phyloP scores from a whole-genome alignment of 345 rosid species.

The Raphanus raphanistrum region DNA sequence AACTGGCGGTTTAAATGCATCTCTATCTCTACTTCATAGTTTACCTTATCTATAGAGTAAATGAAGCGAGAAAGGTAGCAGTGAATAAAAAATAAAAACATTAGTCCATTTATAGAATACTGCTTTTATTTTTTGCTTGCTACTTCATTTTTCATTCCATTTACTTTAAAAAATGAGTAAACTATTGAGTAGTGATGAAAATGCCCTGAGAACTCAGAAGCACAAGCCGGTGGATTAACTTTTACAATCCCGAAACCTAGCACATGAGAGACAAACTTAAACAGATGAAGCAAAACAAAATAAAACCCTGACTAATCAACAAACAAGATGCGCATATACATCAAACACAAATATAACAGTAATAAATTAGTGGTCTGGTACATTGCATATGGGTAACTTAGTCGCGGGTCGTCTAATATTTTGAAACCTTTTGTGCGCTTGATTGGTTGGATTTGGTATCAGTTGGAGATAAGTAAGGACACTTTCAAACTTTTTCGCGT shows the following conservation, averaged over 20 bases:
- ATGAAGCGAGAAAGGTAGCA: no score
- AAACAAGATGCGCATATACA: not conserved
- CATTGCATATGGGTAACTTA: not conserved
- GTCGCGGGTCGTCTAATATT: not conserved
- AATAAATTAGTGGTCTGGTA: not conserved
- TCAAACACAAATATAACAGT: not conserved
- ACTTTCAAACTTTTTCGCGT: constrained; percentile 11
- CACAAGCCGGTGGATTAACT: not conserved
- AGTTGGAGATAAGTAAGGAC: constrained; percentile 4
- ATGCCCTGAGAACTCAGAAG: not conserved
- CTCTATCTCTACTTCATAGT: no score
- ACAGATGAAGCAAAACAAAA: not conserved
- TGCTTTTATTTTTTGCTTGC: no score
- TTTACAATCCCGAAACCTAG: not conserved
- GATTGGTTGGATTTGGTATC: constrained; percentile 1
- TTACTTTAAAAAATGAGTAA: no score
- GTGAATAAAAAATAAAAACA: no score
- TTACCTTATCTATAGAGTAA: no score
- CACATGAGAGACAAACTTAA: not conserved
- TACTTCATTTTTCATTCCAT: no score
- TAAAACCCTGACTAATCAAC: not conserved
- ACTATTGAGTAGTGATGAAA: no score
- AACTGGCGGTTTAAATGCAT: no score
- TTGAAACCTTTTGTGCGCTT: not conserved
- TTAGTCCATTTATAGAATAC: no score